These are phyloP conservation scores for Naganishia onofrii DNA, from an alignment of 768 basidiomycete species.

Conservation along the genomic window DNA sequence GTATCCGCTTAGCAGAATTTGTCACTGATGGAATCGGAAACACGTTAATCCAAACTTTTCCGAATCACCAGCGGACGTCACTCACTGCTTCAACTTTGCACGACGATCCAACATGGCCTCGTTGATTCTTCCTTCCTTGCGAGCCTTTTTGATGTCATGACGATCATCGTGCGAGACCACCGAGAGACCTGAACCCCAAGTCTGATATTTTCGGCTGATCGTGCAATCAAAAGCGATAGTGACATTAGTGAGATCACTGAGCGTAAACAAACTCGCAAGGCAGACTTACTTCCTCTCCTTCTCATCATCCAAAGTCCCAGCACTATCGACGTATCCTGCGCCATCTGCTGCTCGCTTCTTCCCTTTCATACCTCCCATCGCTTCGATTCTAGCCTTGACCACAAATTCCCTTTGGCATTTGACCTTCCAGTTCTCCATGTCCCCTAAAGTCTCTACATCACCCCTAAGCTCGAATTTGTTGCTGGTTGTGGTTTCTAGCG, in stretches of 20 bases:
- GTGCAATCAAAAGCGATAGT: not conserved
- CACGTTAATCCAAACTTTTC: not conserved
- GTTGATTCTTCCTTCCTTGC: constrained; percentile 48
- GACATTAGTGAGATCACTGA: not conserved
- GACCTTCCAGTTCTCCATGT: constrained; percentile 39
- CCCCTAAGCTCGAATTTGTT: constrained; percentile 41
- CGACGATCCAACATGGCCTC: constrained; percentile 51
- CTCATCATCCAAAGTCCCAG: constrained; percentile 48
- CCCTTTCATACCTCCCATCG: constrained; percentile 32
- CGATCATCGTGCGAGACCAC: constrained; percentile 47
- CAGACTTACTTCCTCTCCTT: constrained; percentile 47
- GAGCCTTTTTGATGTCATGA: constrained; percentile 46
- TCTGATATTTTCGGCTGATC: constrained; percentile 44
- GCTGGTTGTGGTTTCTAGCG: constrained; percentile 25
- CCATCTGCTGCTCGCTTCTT: constrained; percentile 32
- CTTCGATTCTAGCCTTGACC: constrained; percentile 41
- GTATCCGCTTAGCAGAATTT: not conserved
- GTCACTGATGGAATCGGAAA: not conserved
- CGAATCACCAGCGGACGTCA: not conserved
- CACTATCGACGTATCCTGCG: constrained; percentile 36
- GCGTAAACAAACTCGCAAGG: not conserved
- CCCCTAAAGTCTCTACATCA: constrained; percentile 35
- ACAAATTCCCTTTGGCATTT: constrained; percentile 52
- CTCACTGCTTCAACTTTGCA: constrained; percentile 44
- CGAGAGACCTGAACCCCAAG: constrained; percentile 45